A percentile compares a stretch with the other conserved stretches of the same genome.
Conservation (phyloP, 164 flowering plant species). For the Chimonanthus salicifolius region DNA sequence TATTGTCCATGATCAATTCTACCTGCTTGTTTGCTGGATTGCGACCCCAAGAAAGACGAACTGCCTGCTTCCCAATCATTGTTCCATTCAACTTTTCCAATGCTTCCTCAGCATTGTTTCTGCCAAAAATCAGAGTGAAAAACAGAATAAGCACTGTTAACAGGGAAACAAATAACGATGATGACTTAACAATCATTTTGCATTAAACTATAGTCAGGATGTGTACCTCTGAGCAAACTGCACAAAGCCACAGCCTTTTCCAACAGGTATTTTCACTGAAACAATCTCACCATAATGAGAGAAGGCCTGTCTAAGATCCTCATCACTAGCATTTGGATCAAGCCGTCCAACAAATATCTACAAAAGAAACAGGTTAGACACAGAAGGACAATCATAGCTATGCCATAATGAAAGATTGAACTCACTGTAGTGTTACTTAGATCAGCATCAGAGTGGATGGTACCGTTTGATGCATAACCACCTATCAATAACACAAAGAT, state of each 20-base stretch:
- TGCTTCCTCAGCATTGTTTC: constrained; percentile 81
- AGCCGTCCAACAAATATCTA: constrained; percentile 99
- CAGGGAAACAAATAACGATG: neutral
- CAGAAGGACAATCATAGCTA: neutral
- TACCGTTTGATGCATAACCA: constrained; percentile 62
- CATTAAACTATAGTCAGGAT: neutral
- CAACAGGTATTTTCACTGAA: constrained; percentile 81
- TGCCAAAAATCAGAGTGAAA: constrained; percentile 21
- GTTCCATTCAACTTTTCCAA: constrained; percentile 69
- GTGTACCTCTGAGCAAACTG: constrained; percentile 82
- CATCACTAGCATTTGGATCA: constrained; percentile 79
- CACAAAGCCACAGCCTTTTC: constrained; percentile 96
- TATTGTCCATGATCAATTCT: neutral
- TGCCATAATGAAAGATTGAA: neutral
- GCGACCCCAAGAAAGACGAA: constrained; percentile 96
- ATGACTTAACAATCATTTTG: neutral
- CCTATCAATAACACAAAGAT: constrained; percentile 14
- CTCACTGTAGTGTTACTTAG: constrained; percentile 91
- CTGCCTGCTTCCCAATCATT: constrained; percentile 77
- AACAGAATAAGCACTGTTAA: neutral
- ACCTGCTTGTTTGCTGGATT: constrained; percentile 94
- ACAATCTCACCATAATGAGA: constrained; percentile 76
- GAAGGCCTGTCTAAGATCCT: constrained; percentile 82
- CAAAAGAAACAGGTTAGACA: constrained; percentile 14
- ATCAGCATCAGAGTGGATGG: constrained; percentile 54